phyloP scores from a whole-genome alignment of 306 rosid genomes.

The Acacia acuminata region DNA sequence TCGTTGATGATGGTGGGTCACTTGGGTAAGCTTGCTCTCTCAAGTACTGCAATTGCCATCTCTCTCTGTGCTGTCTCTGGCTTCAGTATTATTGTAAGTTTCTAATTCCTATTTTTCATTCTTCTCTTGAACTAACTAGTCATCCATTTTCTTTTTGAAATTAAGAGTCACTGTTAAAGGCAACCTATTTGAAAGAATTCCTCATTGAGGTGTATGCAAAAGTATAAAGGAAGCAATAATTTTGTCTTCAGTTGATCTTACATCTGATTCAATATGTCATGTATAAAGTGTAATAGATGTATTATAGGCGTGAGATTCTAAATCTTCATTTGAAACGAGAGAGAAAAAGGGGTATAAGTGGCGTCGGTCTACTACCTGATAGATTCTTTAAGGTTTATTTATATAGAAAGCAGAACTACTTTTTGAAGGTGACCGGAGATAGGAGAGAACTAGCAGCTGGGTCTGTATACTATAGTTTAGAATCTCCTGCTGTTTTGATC shows the following conservation, averaged over 20 bases:
- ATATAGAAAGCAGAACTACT: background rate
- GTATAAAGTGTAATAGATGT: background rate
- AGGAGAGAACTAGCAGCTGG: background rate
- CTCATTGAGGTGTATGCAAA: background rate
- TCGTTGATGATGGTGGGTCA: conserved; percentile 67
- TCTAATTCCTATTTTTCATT: background rate
- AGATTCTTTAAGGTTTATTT: background rate
- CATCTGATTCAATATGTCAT: background rate
- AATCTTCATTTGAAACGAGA: background rate
- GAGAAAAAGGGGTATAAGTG: background rate
- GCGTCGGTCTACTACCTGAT: background rate
- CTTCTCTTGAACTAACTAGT: background rate
- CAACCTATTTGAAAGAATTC: background rate
- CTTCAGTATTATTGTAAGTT: conserved; percentile 60
- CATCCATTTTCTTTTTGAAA: background rate
- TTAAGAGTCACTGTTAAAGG: background rate
- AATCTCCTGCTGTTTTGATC: background rate
- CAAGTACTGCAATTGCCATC: conserved; percentile 63
- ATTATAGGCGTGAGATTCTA: background rate
- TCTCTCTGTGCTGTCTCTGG: conserved; percentile 61
- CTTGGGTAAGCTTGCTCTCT: conserved; percentile 62
- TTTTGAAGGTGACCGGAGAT: background rate
- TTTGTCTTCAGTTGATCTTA: background rate
- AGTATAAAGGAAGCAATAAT: background rate
- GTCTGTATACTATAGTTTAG: background rate